Base-by-base conservation (phyloP, 2,329 filamentous ascomycete species). In the Aspergillus phoenicis region DNA sequence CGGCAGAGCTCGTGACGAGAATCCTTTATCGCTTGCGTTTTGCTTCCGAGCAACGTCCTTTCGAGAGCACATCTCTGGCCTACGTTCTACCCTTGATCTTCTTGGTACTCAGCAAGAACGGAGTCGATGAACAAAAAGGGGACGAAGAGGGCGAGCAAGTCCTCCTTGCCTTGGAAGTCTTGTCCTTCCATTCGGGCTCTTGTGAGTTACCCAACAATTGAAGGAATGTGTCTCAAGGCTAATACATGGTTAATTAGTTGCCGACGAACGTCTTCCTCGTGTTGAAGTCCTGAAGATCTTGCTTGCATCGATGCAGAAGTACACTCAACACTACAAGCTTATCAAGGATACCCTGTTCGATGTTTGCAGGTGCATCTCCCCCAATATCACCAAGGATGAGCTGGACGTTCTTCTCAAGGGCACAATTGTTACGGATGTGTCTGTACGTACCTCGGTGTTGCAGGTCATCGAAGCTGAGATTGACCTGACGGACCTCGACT, bases 291-390 rank as follows among this genome's bases (percentile, higher is more conserved):
- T 98, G 4, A 81, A 85, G 2, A 83, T 85, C 3, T 81, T 99
- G 39, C 88, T 97, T 59, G 82, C 82, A 48, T 89, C 93, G 1
- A 96, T 99, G 91, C 91, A 96, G 73, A 85, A 80, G 62, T 97
- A 96, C 75, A 89, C 88, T 48, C 93, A 96, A 71, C 95, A 99
- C 77, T 97, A 97, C 81, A 97, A 97, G 77, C 82, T 93, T 60
- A 87, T 97, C 78, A 97, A 94, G 75, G 95, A 99, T 76, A 96
- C 92, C 70, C 86, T 99, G 64, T 84, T 90, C 57, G 92, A 98
- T 74, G 85, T 96, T 66, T 91, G 91, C 70, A 88, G 93, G 62
- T 93, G 89, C 65, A 84, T 98, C 55, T 90, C 94, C 3, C 87
- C 90, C 2, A 97, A 92, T 69, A 93, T 97, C 66, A 88, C 77